A percentile compares a stretch with the other conserved stretches of the same genome.
Conservation (phyloP, 768 basidiomycete species). For the Tricholoma terreum region DNA sequence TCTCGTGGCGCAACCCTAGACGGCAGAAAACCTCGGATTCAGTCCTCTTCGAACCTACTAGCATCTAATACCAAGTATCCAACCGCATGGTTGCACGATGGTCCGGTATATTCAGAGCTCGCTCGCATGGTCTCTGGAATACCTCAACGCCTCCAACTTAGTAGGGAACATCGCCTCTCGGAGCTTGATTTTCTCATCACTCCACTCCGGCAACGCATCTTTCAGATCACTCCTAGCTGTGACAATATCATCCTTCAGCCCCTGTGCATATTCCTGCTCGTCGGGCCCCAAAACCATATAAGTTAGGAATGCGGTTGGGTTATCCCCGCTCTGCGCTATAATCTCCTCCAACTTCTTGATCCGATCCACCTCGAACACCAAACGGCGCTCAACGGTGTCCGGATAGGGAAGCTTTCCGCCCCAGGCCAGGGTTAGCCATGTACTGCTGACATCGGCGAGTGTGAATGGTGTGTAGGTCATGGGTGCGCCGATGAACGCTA, state of each 20-base stretch:
- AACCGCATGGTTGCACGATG: no score
- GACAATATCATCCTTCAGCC: slow-evolving; percentile 33
- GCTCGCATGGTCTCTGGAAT: slow-evolving; percentile 14
- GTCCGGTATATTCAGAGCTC: neutral
- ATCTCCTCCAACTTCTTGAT: slow-evolving; percentile 26
- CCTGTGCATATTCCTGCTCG: slow-evolving; percentile 36
- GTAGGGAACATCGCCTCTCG: slow-evolving; percentile 35
- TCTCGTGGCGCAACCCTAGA: no score
- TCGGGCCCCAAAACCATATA: slow-evolving; percentile 33
- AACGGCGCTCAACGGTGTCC: slow-evolving; percentile 25
- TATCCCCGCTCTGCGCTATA: slow-evolving; percentile 14
- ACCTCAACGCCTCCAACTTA: slow-evolving; percentile 33
- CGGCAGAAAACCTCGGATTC: no score
- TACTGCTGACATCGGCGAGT: slow-evolving; percentile 47
- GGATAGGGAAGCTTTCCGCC: slow-evolving; percentile 30
- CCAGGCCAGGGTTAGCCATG: slow-evolving; percentile 47
- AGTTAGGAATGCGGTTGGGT: slow-evolving; percentile 32
- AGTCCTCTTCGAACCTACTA: no score
- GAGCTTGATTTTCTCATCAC: slow-evolving; percentile 25
- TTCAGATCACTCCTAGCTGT: slow-evolving; percentile 27
- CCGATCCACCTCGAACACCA: slow-evolving; percentile 36
- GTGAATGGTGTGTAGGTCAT: slow-evolving; percentile 47
- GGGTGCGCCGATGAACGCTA: slow-evolving; percentile 45
- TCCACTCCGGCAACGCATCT: slow-evolving; percentile 33
- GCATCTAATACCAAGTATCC: no score